Conservation (phyloP, 2,329 filamentous ascomycete genomes). For the Paecilomyces sp. region DNA sequence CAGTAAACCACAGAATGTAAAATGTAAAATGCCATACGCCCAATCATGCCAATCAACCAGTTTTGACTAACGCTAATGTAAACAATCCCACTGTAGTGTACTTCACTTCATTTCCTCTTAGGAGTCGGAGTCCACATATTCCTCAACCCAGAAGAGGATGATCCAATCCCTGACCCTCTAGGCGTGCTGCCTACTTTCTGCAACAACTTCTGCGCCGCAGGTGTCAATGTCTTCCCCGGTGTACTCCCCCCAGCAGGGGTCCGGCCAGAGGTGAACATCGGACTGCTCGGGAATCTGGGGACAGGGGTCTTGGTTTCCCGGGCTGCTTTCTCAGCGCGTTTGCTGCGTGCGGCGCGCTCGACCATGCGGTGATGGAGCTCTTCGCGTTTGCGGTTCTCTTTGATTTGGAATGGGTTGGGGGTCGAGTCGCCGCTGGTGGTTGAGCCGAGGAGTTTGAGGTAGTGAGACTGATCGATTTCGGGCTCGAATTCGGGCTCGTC, state of each 20-base stretch:
- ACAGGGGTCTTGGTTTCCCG: conserved; percentile 49
- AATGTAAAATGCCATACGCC: too few relatives aligned
- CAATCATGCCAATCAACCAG: too few relatives aligned
- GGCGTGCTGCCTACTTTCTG: conserved; percentile 32
- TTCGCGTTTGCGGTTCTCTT: conserved; percentile 68
- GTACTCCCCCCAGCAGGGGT: conserved; percentile 14
- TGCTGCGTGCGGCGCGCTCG: conserved; percentile 67
- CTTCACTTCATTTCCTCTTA: conserved; percentile 6
- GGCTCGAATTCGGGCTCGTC: conserved; percentile 40
- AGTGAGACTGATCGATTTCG: conserved; percentile 45
- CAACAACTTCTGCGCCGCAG: conserved; percentile 37
- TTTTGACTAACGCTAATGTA: too few relatives aligned
- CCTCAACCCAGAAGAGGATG: conserved; percentile 15
- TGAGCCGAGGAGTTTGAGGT: conserved; percentile 17
- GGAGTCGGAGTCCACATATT: conserved; percentile 36
- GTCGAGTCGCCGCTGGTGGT: conserved; percentile 40
- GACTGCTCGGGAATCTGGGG: conserved; percentile 34
- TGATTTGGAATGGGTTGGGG: conserved; percentile 73
- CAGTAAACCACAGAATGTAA: not conserved
- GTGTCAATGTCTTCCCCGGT: conserved; percentile 32
- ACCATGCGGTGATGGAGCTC: conserved; percentile 80
- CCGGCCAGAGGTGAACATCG: conserved; percentile 27
- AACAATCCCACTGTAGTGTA: not conserved
- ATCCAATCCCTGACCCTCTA: conserved; percentile 7
- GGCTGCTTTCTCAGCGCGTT: conserved; percentile 55